Conservation (phyloP, 768 basidiomycete species). For the Trametes villosa region DNA sequence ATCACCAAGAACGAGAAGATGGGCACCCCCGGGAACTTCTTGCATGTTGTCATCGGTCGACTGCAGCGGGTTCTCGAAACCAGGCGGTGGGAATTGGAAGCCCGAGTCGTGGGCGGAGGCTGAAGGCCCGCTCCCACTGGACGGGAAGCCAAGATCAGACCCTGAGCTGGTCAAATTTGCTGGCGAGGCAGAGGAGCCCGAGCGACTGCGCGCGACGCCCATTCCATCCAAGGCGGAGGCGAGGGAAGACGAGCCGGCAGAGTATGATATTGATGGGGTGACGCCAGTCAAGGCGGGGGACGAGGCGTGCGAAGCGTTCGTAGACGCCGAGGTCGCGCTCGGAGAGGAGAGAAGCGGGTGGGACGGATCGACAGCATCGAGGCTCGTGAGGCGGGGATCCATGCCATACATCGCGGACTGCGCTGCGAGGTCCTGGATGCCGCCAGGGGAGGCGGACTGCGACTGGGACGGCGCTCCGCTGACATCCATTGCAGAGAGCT, state of each 20-base stretch:
- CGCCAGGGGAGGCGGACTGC: slow-evolving; percentile 38
- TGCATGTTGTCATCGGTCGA: slow-evolving; percentile 33
- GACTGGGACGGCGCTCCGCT: slow-evolving; percentile 21
- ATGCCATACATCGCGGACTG: slow-evolving; percentile 40
- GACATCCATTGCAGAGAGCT: slow-evolving; percentile 32
- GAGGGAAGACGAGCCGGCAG: slow-evolving; percentile 37
- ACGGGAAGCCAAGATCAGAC: slow-evolving; percentile 35
- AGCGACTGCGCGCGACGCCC: slow-evolving; percentile 34
- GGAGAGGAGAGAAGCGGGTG: slow-evolving; percentile 38
- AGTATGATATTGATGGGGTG: slow-evolving; percentile 33
- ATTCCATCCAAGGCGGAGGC: slow-evolving; percentile 39
- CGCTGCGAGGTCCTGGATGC: slow-evolving; percentile 47
- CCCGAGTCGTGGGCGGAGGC: slow-evolving; percentile 33
- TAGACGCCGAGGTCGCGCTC: slow-evolving; percentile 37
- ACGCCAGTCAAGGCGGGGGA: slow-evolving; percentile 39
- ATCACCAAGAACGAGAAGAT: slow-evolving; percentile 53
- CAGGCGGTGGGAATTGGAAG: slow-evolving; percentile 32
- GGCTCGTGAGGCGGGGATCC: slow-evolving; percentile 38
- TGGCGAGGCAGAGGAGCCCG: slow-evolving; percentile 40
- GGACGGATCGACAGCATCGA: slow-evolving; percentile 37
- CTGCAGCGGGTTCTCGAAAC: slow-evolving; percentile 27
- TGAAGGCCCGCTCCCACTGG: slow-evolving; percentile 31
- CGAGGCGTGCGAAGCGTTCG: slow-evolving; percentile 38
- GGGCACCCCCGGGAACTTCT: slow-evolving; percentile 46
- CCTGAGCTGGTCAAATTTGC: slow-evolving; percentile 27